phyloP scores from a whole-genome alignment of 2,329 filamentous ascomycete species.

The Penicillium sp. region DNA sequence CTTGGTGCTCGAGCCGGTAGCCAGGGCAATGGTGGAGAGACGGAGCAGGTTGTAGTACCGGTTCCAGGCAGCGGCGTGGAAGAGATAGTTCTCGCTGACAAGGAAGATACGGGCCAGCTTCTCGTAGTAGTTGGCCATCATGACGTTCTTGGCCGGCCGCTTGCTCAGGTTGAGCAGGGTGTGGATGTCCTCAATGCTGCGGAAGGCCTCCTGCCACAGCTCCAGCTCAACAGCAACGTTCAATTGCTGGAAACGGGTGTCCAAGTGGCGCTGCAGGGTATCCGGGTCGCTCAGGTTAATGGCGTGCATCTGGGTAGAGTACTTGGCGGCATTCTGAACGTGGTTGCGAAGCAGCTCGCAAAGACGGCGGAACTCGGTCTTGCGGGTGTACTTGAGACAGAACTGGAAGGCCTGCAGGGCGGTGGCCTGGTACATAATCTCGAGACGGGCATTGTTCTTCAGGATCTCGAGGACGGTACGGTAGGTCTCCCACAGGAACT shows the following conservation, averaged over 20 bases:
- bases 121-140: conserved; percentile 99
- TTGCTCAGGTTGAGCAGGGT: conserved; percentile 97
- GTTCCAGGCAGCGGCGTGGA: conserved; percentile 97
- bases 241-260: conserved; percentile 97
- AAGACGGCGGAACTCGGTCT: conserved; percentile 98
- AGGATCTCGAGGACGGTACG: conserved; percentile 97
- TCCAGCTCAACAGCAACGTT: conserved; percentile 98
- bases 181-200: conserved; percentile 98
- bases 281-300: conserved; percentile 99
- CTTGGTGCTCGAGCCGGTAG: conserved; percentile 86
- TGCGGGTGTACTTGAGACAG: conserved; percentile 95
- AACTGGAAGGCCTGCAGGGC: conserved; percentile 99
- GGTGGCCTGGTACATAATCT: conserved; percentile 97
- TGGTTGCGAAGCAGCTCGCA: conserved; percentile 98
- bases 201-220: conserved; percentile 99
- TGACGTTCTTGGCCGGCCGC: conserved; percentile 95
- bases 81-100: conserved; percentile 98
- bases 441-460: conserved; percentile 96
- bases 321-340: conserved; percentile 98
- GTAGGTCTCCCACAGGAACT: conserved; percentile 99
- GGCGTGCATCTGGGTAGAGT: conserved; percentile 98
- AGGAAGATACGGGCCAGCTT: conserved; percentile 98
- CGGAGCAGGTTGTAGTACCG: conserved; percentile 96
- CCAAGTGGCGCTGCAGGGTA: conserved; percentile 93
- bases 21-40: conserved; percentile 82